phyloP scores from a whole-genome alignment of 345 rosid genomes.

The Mercurialis annua region DNA sequence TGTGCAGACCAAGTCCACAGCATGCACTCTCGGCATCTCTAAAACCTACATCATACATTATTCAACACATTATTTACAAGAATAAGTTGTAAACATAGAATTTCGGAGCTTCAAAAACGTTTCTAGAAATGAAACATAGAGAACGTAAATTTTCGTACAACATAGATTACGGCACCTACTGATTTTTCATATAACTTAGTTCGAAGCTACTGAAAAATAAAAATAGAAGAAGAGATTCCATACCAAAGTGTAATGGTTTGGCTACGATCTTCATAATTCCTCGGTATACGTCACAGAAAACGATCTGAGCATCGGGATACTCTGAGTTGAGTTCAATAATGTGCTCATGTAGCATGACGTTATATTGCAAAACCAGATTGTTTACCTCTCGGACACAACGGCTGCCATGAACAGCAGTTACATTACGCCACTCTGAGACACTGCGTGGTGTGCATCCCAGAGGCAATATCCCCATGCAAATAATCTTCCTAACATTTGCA shows the following conservation, averaged over 20 bases:
- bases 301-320: conserved; percentile 39
- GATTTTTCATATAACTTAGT: background rate
- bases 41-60: conserved; percentile 39
- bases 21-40: conserved; percentile 42
- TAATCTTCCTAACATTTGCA: conserved; percentile 43
- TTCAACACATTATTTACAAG: no score
- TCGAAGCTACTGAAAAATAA: background rate
- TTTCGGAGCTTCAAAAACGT: no score
- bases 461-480: conserved; percentile 52
- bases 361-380: conserved; percentile 47
- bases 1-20: conserved; percentile 50
- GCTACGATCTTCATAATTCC: conserved; percentile 50
- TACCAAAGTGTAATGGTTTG: conserved; percentile 40
- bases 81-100: no score
- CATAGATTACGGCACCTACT: background rate
- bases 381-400: conserved; percentile 50
- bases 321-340: conserved; percentile 38
- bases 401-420: conserved; percentile 9
- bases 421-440: conserved; percentile 38
- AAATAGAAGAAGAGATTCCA: background rate
- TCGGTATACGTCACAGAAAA: conserved; percentile 49
- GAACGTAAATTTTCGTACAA: background rate
- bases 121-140: no score
- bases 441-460: conserved; percentile 56
- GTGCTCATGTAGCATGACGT: conserved; percentile 34